Evolutionary conservation across 2,329 filamentous ascomycete species (phyloP), one percentile per base, ranked within the genome.

Genomic region (Tricladium varicosporioides): DNA sequence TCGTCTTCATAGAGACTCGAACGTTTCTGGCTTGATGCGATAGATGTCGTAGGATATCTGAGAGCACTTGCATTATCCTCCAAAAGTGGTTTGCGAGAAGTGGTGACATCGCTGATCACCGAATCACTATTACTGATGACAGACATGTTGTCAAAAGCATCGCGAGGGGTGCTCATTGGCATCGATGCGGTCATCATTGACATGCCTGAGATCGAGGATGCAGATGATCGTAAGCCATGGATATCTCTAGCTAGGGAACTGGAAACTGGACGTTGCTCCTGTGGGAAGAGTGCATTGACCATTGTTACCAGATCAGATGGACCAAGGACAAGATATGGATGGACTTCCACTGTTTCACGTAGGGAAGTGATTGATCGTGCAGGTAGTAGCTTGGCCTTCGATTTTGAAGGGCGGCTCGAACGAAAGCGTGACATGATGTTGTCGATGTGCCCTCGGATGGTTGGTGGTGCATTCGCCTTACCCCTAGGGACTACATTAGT

Each of bases 231-330:
- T 72, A 83, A 79, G 69, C 75, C 87, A 72, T 83, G 80, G 55
- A 77, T 71, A 61, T 80, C 69, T 69, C 73, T 66, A 64, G 74
- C 67, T 65, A 76, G 69, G 63, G 78, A 63, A 36, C 73, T 78
- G 1, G 87, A 90, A 36, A 79, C 78, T 1, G 88, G 85, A 43
- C 87, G 78, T 53, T 81, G 80, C 66, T 91, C 87, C 7, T 27
- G 22, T 0, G 92, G 92, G 68, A 92, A 96, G 13, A 97, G 81
- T 10, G 88, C 87, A 71, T 94, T 91, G 61, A 95, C 83, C 65
- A 96, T 75, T 2, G 90, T 92, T 36, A 88, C 78, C 63, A 96
- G 76, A 70, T 97, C 92, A 43, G 88, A 82, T 36, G 90, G 85
- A 68, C 88, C 90, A 63, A 96, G 74, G 33, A 93, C 88, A 66